These are phyloP conservation scores for Zygnema circumcarinatum DNA, from an alignment of 139 green algal genomes.

Conservation along the genomic window DNA sequence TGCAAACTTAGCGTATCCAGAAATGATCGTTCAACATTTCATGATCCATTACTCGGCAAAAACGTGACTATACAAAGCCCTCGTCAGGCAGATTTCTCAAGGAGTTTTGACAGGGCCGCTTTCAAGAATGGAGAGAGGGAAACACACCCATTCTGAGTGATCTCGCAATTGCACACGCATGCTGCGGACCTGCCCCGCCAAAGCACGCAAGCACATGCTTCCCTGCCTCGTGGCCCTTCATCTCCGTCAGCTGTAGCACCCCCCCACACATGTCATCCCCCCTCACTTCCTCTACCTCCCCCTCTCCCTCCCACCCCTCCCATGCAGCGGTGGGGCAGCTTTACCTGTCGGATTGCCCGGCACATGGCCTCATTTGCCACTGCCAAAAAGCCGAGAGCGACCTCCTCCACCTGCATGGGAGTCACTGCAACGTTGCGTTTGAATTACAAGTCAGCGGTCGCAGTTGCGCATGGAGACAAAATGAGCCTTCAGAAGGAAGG, in stretches of 20 bases:
- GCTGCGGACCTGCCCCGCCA: slow-evolving; percentile 94
- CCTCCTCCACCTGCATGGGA: slow-evolving; percentile 58
- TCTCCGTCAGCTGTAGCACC: slow-evolving; percentile 75
- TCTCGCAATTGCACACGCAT: slow-evolving; percentile 91
- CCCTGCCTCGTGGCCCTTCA: slow-evolving; percentile 88
- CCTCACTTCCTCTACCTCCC: background rate
- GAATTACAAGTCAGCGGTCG: no score
- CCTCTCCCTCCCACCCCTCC: no score
- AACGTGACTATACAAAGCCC: no score
- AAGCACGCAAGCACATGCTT: slow-evolving; percentile 92
- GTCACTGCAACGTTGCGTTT: background rate
- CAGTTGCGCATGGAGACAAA: no score
- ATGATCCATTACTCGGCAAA: no score
- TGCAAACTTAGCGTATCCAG: no score
- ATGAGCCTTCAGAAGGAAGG: no score
- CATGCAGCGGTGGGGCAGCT: no score
- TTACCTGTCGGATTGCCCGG: slow-evolving; percentile 89
- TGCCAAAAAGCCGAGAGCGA: slow-evolving; percentile 77
- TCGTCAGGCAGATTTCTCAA: no score
- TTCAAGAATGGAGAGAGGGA: background rate
- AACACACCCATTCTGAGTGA: slow-evolving; percentile 81
- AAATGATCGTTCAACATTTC: no score
- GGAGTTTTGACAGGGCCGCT: no score
- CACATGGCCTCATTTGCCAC: slow-evolving; percentile 99
- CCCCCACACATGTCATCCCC: background rate